phyloP scores from a whole-genome alignment of 106 monocot species.

The Allium fistulosum region DNA sequence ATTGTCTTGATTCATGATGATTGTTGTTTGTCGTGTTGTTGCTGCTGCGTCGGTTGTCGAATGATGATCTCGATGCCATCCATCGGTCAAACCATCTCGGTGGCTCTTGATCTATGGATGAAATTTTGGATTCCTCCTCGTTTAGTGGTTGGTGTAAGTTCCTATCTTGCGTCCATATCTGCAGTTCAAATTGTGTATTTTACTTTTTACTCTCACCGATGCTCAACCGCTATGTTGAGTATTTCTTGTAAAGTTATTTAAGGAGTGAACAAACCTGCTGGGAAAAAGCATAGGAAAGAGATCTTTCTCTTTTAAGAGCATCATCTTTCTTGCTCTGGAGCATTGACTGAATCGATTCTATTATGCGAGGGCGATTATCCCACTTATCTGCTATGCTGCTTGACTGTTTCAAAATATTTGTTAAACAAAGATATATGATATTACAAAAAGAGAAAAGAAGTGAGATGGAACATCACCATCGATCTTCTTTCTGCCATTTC shows the following conservation, averaged over 20 bases:
- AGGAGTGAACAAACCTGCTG: slow-evolving; percentile 28
- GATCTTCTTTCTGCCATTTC: slow-evolving; percentile 51
- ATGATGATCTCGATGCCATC: slow-evolving; percentile 62
- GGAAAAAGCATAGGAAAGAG: slow-evolving; percentile 69
- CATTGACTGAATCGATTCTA: slow-evolving; percentile 71
- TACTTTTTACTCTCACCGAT: background rate
- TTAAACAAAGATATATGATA: background rate
- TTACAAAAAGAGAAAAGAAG: background rate
- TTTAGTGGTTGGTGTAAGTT: slow-evolving; percentile 38
- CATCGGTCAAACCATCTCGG: slow-evolving; percentile 75
- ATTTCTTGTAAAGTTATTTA: background rate
- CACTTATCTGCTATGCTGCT: slow-evolving; percentile 47
- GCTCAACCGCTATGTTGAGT: background rate
- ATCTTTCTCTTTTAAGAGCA: slow-evolving; percentile 57
- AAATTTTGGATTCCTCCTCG: slow-evolving; percentile 18
- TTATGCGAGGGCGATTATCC: slow-evolving; percentile 47
- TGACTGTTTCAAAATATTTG: slow-evolving; percentile 26
- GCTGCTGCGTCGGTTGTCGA: slow-evolving; percentile 41
- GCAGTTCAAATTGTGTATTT: background rate
- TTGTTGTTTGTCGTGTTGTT: slow-evolving; percentile 12
- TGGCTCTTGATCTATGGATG: slow-evolving; percentile 15
- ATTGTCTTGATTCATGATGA: slow-evolving; percentile 16
- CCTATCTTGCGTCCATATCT: slow-evolving; percentile 40
- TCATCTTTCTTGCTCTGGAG: slow-evolving; percentile 50
- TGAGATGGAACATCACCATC: slow-evolving; percentile 22